These are phyloP conservation scores for Akanthomyces muscarius DNA, from an alignment of 2,329 filamentous ascomycete genomes.

Conservation along the genomic window DNA sequence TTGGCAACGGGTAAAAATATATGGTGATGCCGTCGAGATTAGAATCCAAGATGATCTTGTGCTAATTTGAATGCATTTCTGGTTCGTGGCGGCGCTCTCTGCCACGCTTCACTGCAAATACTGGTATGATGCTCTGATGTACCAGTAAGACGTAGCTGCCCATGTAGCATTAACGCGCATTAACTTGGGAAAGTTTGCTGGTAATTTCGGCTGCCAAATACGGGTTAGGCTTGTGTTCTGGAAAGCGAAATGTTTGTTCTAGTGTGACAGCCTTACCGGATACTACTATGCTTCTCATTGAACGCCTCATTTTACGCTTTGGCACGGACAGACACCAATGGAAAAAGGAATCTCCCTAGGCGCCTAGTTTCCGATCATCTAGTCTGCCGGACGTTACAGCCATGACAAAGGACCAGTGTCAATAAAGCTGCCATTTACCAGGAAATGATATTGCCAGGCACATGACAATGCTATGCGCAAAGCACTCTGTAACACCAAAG, in stretches of 20 bases:
- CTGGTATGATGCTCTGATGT: no score
- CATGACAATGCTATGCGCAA: slow-evolving; percentile 7
- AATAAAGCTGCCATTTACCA: not conserved
- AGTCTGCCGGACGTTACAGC: not conserved
- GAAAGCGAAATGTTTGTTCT: not conserved
- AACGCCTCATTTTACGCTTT: not conserved
- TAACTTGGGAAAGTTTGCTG: no score
- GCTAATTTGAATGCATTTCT: no score
- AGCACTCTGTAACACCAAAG: slow-evolving; percentile 6
- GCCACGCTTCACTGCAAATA: no score
- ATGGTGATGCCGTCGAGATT: no score
- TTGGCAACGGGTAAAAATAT: no score
- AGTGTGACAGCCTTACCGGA: not conserved
- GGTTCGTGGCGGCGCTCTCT: no score
- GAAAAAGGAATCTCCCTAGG: no score
- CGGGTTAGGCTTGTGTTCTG: not conserved
- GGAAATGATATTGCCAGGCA: slow-evolving; percentile 2
- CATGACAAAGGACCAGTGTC: not conserved
- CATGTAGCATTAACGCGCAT: no score
- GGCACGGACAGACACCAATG: not conserved
- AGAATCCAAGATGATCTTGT: no score
- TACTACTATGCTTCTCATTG: not conserved
- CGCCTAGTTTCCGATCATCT: not conserved
- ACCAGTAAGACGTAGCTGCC: no score
- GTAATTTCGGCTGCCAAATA: not conserved